Evolutionary conservation across 2,329 filamentous ascomycete genomes (phyloP).

Genomic region (Cordyceps cicadae): DNA sequence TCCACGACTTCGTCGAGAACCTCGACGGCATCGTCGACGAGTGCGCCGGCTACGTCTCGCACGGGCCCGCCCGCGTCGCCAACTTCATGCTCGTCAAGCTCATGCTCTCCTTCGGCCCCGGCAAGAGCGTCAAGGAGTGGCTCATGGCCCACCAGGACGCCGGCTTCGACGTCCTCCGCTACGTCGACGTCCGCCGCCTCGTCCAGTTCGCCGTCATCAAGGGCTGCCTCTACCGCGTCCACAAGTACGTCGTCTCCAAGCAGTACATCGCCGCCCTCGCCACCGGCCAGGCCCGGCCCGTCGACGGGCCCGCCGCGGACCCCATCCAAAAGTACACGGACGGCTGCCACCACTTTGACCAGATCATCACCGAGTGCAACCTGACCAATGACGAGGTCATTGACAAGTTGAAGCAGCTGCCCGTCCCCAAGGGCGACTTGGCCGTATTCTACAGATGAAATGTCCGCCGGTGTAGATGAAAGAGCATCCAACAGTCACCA

Average conservation of each 20-base stretch:
- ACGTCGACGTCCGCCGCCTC: slow-evolving; percentile 81
- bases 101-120: slow-evolving; percentile 77
- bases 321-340: slow-evolving; percentile 61
- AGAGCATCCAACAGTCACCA: not conserved
- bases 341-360: slow-evolving; percentile 69
- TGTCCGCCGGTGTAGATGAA: not conserved
- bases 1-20: slow-evolving; percentile 73
- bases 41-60: slow-evolving; percentile 74
- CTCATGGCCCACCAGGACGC: slow-evolving; percentile 63
- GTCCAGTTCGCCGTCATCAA: slow-evolving; percentile 97
- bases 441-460: slow-evolving; percentile 45
- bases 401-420: slow-evolving; percentile 54
- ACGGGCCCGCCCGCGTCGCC: slow-evolving; percentile 34
- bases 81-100: slow-evolving; percentile 68
- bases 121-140: slow-evolving; percentile 81
- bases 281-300: slow-evolving; percentile 40
- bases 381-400: slow-evolving; percentile 63
- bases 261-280: slow-evolving; percentile 51
- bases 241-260: slow-evolving; percentile 76
- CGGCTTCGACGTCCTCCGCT: slow-evolving; percentile 57
- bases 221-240: slow-evolving; percentile 83
- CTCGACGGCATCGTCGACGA: slow-evolving; percentile 70
- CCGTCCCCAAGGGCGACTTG: slow-evolving; percentile 43
- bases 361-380: slow-evolving; percentile 71
- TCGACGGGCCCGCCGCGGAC: slow-evolving; percentile 28